Conservation (phyloP, 371 early-diverging fungal species). For the Rhizopus arrhizus region DNA sequence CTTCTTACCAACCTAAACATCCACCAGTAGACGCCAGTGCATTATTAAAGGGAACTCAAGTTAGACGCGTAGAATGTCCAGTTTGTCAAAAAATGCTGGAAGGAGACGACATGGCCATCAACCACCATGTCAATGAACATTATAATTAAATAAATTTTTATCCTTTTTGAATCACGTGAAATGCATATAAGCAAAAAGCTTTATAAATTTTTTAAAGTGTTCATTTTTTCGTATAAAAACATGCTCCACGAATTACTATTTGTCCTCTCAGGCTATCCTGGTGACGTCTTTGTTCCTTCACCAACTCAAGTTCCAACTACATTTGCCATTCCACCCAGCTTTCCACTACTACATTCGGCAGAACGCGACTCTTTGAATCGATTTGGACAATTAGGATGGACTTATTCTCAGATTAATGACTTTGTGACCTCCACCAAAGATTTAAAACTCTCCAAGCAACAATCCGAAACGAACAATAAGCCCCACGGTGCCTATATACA, state of each 20-base stretch:
- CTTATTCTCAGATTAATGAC: slow-evolving; percentile 45
- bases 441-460: slow-evolving; percentile 16
- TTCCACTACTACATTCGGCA: slow-evolving; percentile 67
- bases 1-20: slow-evolving; percentile 32
- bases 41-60: slow-evolving; percentile 35
- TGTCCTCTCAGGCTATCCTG: slow-evolving; percentile 68
- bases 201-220: too few species aligned
- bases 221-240: not conserved
- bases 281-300: slow-evolving; percentile 67
- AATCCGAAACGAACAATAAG: not conserved
- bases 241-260: slow-evolving; percentile 84
- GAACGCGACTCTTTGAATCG: slow-evolving; percentile 70
- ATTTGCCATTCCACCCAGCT: slow-evolving; percentile 59
- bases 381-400: slow-evolving; percentile 68
- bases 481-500: slow-evolving; percentile 50
- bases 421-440: slow-evolving; percentile 40
- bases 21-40: slow-evolving; percentile 44
- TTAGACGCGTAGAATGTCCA: slow-evolving; percentile 49
- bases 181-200: not conserved
- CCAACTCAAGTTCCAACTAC: slow-evolving; percentile 57
- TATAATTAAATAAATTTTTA: slow-evolving; percentile 9
- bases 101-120: slow-evolving; percentile 53
- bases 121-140: slow-evolving; percentile 56
- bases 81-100: slow-evolving; percentile 50
- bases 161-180: not conserved